Evolutionary conservation across 768 basidiomycete species (phyloP), one percentile per base, ranked within the genome.

Genomic region (Mycena olivaceomarginata): DNA sequence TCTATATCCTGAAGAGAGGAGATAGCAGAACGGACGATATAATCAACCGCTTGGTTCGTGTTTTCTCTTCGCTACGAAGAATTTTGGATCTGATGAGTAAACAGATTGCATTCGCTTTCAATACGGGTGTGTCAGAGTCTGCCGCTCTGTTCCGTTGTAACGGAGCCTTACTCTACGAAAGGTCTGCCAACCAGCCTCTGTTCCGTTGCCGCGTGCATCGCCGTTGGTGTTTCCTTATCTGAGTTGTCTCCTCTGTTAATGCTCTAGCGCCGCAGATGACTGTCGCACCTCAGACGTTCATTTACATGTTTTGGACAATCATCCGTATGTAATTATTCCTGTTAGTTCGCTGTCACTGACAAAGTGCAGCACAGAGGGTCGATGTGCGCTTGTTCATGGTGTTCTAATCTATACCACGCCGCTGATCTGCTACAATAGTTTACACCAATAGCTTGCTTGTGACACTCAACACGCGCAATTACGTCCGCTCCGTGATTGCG

Each of bases 11-110:
- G 12, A 79, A 79, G 45, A 79, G 59, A 10, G 56, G 74, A 1
- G 60, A 67, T 41, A 45, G 39, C 25, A 72, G 64, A 31, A 72
- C 74, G 22, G 75, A 79, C 70, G 51, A 67, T 43, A 75, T 79
- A 70, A 45, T 79, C 18, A 79, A 79, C 43, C 74, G 77, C 31
- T 39, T 79, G 41, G 77, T 79, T 2, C 3, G 70, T 53, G 9
- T 37, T 48, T 13, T 18, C 13, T 51, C 51, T 51, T 51, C 16
- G 51, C 20, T 51, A 51, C 16, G 51, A 51, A 51, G 15, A 51
- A 2, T 51, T 51, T 18, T n/a, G 51, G 20, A 18, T 51, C 51
- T 51, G 51, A 51, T 51, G 51, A 51, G 2, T 51, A 18, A 18
- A 51, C 51, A 51, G 51, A 51, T 51, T 51, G 51, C 20, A 20